Evolutionary conservation across 768 basidiomycete genomes (phyloP).

Genomic region (Lanmaoa pseudosensibilis): DNA sequence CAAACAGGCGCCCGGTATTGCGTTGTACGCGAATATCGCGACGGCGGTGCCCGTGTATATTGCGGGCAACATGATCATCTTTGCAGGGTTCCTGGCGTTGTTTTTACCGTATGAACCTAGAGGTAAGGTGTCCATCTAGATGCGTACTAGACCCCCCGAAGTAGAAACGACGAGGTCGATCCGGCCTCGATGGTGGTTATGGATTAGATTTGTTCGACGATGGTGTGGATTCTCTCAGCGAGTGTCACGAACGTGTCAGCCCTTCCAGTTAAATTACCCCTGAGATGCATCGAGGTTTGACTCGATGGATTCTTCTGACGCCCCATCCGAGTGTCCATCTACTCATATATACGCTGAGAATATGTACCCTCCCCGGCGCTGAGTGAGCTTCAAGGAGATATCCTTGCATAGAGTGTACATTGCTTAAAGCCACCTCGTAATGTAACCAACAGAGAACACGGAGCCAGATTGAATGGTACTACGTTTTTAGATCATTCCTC

Average conservation of each 20-base stretch:
- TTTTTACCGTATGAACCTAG: conserved; percentile 72
- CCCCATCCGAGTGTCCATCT: not conserved
- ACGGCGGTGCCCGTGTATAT: conserved; percentile 74
- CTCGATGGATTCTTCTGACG: no score
- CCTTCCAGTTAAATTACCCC: not conserved
- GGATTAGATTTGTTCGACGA: not conserved
- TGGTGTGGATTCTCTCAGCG: no score
- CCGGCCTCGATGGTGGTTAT: not conserved
- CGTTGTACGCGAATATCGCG: conserved; percentile 61
- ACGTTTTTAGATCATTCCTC: conserved; percentile 36
- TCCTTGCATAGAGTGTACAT: not conserved
- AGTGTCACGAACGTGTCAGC: not conserved
- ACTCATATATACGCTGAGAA: not conserved
- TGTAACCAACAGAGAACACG: no score
- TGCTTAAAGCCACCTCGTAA: no score
- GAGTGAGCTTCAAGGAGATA: not conserved
- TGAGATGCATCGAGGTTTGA: not conserved
- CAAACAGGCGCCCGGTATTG: conserved; percentile 68
- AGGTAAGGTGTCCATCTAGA: conserved; percentile 69
- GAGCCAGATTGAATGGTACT: no score
- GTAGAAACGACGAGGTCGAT: not conserved
- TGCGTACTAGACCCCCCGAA: no score
- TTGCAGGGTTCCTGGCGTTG: conserved; percentile 58
- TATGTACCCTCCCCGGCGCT: not conserved
- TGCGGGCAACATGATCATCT: conserved; percentile 61